Base-by-base conservation (phyloP, 2,329 filamentous ascomycete genomes). In the Pseudopyrenochaeta lycopersici region DNA sequence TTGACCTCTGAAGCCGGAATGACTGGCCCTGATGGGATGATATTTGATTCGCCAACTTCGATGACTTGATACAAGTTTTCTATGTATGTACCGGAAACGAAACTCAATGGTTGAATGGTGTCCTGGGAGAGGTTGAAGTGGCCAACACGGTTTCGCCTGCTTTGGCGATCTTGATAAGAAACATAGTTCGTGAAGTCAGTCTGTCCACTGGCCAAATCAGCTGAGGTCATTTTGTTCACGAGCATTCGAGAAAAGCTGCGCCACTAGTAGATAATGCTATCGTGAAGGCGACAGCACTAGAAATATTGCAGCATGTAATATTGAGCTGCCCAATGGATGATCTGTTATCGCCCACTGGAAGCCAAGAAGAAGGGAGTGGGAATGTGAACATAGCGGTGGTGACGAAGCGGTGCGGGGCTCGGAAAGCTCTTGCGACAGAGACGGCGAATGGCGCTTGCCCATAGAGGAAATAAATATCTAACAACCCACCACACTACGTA, bases 1-100 rank as follows among this genome's bases (percentile, higher is more conserved):
- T 75, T 77, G 18, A 81, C 74, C 3, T 64, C 58, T 3, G 73
- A 72, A 1, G 73, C 60, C 4, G 75, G 54, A 15, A 81, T 40
- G 1, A 70, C 44, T 9, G 75, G 65, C 2, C 71, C 74, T 5
- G 67, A 56, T 4, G 75, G 58, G 4, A 76, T 64, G 33, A 84
- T 77, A 23, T 73, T 72, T 0, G 67, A 56, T 20, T 74, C 62
- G 11, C 79, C 80, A 1, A 78, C 75, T 57, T 81, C 77, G 54
- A 85, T 84, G 9, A 85, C 79, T 64, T 85, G 75, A 60, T 84
- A 84, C 0, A 85, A 72, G 42, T 76, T 77, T 6, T 71, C 64
- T 17, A 85, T 50, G 2, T 75, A 76, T 0, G 81, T 80, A 2
- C 82, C 82, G 2, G 81, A 83, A 4, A 58, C 46, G 58, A 81